These are phyloP conservation scores for Colletotrichum lupini DNA, from an alignment of 2,329 filamentous ascomycete genomes.

Conservation along the genomic window DNA sequence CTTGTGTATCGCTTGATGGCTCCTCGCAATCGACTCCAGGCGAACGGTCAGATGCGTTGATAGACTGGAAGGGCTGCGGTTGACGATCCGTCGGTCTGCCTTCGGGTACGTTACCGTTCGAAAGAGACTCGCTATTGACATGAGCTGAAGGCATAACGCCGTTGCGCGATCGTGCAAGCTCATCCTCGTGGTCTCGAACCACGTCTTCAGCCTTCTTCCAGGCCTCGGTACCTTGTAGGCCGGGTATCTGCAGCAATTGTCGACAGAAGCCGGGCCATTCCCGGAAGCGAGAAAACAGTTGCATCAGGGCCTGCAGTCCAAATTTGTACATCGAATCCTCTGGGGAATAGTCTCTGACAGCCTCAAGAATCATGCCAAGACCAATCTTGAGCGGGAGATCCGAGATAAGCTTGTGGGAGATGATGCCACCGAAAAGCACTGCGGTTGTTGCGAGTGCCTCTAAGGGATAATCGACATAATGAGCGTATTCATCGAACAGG, in stretches of 20 bases:
- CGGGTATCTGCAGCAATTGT: constrained; percentile 83
- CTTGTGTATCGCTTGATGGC: constrained; percentile 85
- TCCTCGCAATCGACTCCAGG: constrained; percentile 78
- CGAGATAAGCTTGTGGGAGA: constrained; percentile 91
- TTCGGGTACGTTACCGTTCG: constrained; percentile 79
- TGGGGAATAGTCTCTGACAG: constrained; percentile 84
- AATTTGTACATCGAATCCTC: constrained; percentile 98
- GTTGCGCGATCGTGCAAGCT: constrained; percentile 66
- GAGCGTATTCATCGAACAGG: constrained; percentile 95
- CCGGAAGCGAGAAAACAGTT: constrained; percentile 82
- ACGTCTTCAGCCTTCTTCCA: constrained; percentile 86
- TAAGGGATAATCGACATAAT: constrained; percentile 95
- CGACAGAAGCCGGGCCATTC: constrained; percentile 98
- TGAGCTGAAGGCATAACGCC: constrained; percentile 53
- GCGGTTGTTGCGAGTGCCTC: constrained; percentile 95
- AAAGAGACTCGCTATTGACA: constrained; percentile 60
- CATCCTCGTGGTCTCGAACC: constrained; percentile 74
- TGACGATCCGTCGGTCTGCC: constrained; percentile 67
- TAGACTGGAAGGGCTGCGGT: constrained; percentile 78
- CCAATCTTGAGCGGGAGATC: constrained; percentile 92
- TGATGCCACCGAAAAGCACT: constrained; percentile 95
- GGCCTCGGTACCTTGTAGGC: constrained; percentile 85
- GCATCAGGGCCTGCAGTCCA: constrained; percentile 91
- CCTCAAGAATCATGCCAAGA: constrained; percentile 97
- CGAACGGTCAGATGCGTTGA: constrained; percentile 79